Evolutionary conservation across 106 monocot species (phyloP).

Genomic region (Triglochin maritima): DNA sequence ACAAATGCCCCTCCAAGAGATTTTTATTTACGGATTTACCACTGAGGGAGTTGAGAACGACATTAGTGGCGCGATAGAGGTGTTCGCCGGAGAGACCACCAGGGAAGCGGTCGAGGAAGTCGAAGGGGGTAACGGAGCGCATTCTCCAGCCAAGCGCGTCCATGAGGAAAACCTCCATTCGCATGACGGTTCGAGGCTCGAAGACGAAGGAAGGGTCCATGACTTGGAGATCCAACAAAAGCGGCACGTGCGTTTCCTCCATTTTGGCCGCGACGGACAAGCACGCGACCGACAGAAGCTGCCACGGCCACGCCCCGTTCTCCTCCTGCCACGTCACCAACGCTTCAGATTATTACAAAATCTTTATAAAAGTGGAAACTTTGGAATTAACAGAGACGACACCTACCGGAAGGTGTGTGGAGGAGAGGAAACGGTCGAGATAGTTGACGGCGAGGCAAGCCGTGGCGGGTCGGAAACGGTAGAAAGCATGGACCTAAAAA

Average conservation of each 20-base stretch:
- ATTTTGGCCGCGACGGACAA: slow-evolving; percentile 77
- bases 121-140: slow-evolving; percentile 66
- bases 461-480: slow-evolving; percentile 47
- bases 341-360: neutral
- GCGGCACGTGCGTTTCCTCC: slow-evolving; percentile 64
- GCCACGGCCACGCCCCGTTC: slow-evolving; percentile 21
- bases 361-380: neutral
- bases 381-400: neutral
- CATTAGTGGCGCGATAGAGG: slow-evolving; percentile 30
- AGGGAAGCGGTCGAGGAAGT: slow-evolving; percentile 42
- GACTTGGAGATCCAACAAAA: slow-evolving; percentile 44
- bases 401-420: slow-evolving; percentile 39
- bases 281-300: slow-evolving; percentile 73
- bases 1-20: neutral
- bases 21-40: slow-evolving; percentile 14
- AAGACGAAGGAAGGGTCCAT: slow-evolving; percentile 38
- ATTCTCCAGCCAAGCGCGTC: slow-evolving; percentile 56
- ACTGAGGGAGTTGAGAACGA: slow-evolving; percentile 42
- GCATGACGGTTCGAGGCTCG: slow-evolving; percentile 32
- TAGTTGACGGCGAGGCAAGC: slow-evolving; percentile 69
- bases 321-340: neutral
- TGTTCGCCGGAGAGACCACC: neutral
- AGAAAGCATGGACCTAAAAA: slow-evolving; percentile 35
- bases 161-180: slow-evolving; percentile 83
- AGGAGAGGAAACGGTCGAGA: slow-evolving; percentile 82